Conservation (phyloP, 345 rosid species). For the Pugionium dolabratum region DNA sequence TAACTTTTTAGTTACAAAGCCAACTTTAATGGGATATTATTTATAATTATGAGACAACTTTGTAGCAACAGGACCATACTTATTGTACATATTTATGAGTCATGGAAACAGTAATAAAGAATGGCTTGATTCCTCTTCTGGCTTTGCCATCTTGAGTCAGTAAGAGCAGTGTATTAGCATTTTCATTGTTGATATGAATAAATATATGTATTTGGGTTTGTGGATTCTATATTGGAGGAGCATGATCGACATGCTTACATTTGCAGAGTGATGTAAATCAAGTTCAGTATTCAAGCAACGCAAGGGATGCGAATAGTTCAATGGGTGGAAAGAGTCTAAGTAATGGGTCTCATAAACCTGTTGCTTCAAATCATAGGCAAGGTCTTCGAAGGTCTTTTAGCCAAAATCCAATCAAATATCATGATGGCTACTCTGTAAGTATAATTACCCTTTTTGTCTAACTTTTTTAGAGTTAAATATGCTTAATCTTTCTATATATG, state of each 20-base stretch:
- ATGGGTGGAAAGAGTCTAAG: conserved; percentile 44
- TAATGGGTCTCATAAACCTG: conserved; percentile 41
- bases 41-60: conserved; percentile 21
- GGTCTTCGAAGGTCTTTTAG: conserved; percentile 67
- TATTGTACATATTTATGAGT: too few relatives aligned
- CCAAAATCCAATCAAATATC: conserved; percentile 67
- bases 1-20: conserved; percentile 17
- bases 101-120: not conserved
- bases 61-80: conserved; percentile 11
- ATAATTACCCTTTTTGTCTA: conserved; percentile 18
- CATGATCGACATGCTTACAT: conserved; percentile 3
- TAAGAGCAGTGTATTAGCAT: conserved; percentile 6
- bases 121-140: too few relatives aligned
- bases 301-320: conserved; percentile 43
- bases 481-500: not conserved
- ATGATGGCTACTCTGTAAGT: conserved; percentile 89
- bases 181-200: conserved; percentile 13
- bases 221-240: not conserved
- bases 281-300: conserved; percentile 45
- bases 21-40: conserved; percentile 26
- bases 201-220: too few relatives aligned
- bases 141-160: too few relatives aligned
- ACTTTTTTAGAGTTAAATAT: not conserved
- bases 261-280: conserved; percentile 76
- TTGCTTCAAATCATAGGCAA: conserved; percentile 52